phyloP scores from a whole-genome alignment of 1,284 basidiomycete genomes.

The Ustilago trichophora region DNA sequence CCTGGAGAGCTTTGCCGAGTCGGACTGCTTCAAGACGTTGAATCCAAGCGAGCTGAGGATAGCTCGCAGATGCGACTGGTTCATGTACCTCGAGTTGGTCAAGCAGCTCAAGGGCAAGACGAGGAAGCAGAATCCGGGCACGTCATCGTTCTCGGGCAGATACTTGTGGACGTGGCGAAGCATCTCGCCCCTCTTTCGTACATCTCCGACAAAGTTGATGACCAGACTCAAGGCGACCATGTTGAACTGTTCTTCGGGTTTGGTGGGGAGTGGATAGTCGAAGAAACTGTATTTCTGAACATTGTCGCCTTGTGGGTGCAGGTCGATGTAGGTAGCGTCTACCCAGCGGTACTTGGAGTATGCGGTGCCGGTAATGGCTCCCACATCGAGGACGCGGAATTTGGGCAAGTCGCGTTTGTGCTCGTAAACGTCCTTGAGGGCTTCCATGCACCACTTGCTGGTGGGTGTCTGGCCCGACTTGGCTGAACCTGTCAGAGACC shows the following conservation, averaged over 20 bases:
- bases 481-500: slow-evolving; percentile 47
- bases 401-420: slow-evolving; percentile 35
- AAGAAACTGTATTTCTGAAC: slow-evolving; percentile 67
- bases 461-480: slow-evolving; percentile 42
- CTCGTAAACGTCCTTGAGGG: slow-evolving; percentile 39
- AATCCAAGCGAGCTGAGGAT: slow-evolving; percentile 67
- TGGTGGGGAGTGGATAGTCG: slow-evolving; percentile 58
- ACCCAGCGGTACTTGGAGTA: slow-evolving; percentile 66
- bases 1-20: slow-evolving; percentile 66
- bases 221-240: slow-evolving; percentile 67
- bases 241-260: slow-evolving; percentile 58
- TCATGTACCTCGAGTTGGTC: slow-evolving; percentile 66
- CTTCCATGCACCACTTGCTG: slow-evolving; percentile 61
- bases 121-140: slow-evolving; percentile 65
- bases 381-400: slow-evolving; percentile 67
- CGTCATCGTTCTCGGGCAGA: slow-evolving; percentile 18
- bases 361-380: slow-evolving; percentile 67
- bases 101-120: slow-evolving; percentile 68
- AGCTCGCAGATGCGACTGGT: slow-evolving; percentile 59
- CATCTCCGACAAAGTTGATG: slow-evolving; percentile 68
- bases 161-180: slow-evolving; percentile 60
- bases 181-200: slow-evolving; percentile 64
- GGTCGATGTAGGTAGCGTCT: slow-evolving; percentile 66
- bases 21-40: slow-evolving; percentile 61
- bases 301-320: slow-evolving; percentile 66